Conservation (phyloP, 75 land plant genomes). For the Ceratopteris richardii region DNA sequence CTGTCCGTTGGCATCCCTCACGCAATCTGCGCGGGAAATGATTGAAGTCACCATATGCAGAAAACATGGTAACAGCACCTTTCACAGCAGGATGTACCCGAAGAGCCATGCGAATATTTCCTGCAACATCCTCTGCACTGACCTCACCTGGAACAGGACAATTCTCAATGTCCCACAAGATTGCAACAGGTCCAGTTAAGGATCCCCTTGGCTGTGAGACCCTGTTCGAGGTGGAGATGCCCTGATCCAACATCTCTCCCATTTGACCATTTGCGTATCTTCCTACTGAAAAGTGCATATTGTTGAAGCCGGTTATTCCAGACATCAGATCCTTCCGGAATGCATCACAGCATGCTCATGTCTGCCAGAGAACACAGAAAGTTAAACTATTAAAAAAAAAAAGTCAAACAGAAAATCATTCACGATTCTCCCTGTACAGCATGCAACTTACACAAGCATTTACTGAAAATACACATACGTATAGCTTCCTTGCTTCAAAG, state of each 20-base stretch:
- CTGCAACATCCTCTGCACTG: conserved; percentile 82
- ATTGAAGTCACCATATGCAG: conserved; percentile 97
- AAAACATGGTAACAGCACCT: conserved; percentile 74
- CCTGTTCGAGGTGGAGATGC: not conserved
- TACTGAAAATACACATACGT: too few relatives aligned
- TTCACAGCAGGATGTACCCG: conserved; percentile 59
- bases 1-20: conserved; percentile 97
- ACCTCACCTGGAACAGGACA: conserved; percentile 83
- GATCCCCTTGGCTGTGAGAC: not conserved
- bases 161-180: conserved; percentile 94
- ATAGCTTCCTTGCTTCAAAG: too few relatives aligned
- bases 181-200: conserved; percentile 47
- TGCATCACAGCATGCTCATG: too few relatives aligned
- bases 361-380: too few relatives aligned
- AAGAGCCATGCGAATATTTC: conserved; percentile 79
- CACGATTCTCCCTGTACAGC: too few relatives aligned
- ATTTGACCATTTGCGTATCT: not conserved
- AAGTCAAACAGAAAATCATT: too few relatives aligned
- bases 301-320: not conserved
- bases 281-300: not conserved
- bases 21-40: conserved; percentile 76
- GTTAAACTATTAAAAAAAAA: too few relatives aligned
- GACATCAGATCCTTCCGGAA: too few relatives aligned
- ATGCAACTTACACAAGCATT: too few relatives aligned
- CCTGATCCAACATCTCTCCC: not conserved